Evolutionary conservation across 1,284 basidiomycete genomes (phyloP).

Genomic region (Irpex lacteus): DNA sequence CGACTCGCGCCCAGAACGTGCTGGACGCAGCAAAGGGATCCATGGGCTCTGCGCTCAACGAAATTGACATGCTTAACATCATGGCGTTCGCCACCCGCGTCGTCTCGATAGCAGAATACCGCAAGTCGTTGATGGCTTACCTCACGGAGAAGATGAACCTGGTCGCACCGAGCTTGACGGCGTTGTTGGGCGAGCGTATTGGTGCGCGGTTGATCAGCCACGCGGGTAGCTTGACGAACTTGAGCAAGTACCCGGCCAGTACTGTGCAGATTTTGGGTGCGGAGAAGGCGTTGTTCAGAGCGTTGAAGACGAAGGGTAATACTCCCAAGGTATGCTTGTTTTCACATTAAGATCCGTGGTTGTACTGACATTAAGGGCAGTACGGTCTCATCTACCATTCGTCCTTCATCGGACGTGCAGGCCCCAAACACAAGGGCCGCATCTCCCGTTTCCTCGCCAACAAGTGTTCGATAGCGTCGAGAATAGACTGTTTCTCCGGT

Average conservation of each 20-base stretch:
- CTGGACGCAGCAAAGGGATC: conserved; percentile 92
- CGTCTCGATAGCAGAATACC: conserved; percentile 90
- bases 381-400: conserved; percentile 94
- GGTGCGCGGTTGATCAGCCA: conserved; percentile 96
- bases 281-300: conserved; percentile 97
- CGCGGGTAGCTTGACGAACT: conserved; percentile 94
- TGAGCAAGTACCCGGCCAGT: conserved; percentile 98
- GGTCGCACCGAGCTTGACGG: conserved; percentile 94
- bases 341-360: neutral
- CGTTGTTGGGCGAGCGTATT: conserved; percentile 93
- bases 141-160: conserved; percentile 97
- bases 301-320: conserved; percentile 98
- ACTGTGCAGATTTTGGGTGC: conserved; percentile 98
- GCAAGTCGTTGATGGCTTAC: conserved; percentile 89
- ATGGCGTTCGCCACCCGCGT: conserved; percentile 90
- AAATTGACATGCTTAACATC: conserved; percentile 97
- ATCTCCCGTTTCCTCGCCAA: conserved; percentile 98
- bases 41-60: conserved; percentile 93
- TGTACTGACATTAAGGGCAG: conserved; percentile 34
- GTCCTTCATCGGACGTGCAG: conserved; percentile 94
- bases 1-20: conserved; percentile 88
- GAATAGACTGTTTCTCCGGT: conserved; percentile 98
- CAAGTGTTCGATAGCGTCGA: conserved; percentile 97
- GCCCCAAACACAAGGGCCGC: conserved; percentile 94
- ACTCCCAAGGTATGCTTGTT: conserved; percentile 80